Evolutionary conservation across 2,329 filamentous ascomycete genomes (phyloP).

Genomic region (Diaporthe batatas): DNA sequence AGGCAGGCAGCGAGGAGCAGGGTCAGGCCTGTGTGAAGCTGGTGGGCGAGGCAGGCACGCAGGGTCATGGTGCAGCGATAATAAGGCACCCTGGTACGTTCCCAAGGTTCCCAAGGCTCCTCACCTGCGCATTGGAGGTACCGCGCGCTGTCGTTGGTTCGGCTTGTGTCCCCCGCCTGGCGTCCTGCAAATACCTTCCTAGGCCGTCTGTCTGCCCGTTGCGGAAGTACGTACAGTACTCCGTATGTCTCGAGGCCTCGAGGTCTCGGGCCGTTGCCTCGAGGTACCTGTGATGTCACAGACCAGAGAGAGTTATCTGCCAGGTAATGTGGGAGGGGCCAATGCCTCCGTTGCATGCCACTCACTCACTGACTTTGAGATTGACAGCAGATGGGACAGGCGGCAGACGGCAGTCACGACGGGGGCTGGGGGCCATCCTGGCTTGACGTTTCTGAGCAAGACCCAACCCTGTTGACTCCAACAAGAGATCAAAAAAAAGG

Average conservation of each 20-base stretch:
- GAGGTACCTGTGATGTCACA: not conserved
- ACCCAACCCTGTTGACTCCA: conserved; percentile 5
- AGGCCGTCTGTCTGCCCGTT: conserved; percentile 4
- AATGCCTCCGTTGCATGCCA: conserved; percentile 5
- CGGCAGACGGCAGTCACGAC: conserved; percentile 2
- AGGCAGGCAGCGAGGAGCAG: not conserved
- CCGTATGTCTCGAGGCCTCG: not conserved
- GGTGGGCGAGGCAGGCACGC: conserved; percentile 24
- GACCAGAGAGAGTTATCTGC: too few relatives aligned
- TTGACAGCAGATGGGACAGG: not conserved
- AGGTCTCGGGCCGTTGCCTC: not conserved
- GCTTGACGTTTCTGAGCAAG: conserved; percentile 9
- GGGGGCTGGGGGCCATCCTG: conserved; percentile 3
- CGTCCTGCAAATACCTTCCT: conserved; percentile 27
- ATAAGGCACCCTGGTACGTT: conserved; percentile 5
- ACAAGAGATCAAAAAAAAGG: not conserved
- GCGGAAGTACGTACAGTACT: not conserved
- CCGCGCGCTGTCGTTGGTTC: not conserved
- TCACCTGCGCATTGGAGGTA: not conserved
- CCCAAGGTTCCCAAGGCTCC: too few relatives aligned
- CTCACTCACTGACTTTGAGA: not conserved
- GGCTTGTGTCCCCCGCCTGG: conserved; percentile 29
- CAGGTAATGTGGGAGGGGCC: conserved; percentile 3
- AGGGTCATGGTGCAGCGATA: conserved; percentile 19
- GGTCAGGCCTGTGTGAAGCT: conserved; percentile 3